Evolutionary conservation across 2,329 filamentous ascomycete genomes (phyloP).

Genomic region (Botrytis paeoniae): DNA sequence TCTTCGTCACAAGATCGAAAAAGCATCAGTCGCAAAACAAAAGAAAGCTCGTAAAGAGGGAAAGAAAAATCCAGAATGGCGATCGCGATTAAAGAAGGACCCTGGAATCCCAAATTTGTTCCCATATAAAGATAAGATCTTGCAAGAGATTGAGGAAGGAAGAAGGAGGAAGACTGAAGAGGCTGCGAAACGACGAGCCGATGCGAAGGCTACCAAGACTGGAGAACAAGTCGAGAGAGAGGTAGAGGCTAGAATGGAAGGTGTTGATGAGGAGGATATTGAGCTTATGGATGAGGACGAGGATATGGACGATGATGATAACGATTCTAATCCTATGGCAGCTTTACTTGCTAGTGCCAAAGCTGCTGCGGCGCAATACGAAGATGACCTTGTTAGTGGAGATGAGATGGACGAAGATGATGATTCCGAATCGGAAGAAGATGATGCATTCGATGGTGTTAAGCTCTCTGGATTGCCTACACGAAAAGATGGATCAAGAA

Average conservation of each 20-base stretch:
- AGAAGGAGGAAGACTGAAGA: slow-evolving; percentile 80
- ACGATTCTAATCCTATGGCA: slow-evolving; percentile 83
- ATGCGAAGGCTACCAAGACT: slow-evolving; percentile 65
- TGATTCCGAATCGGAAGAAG: slow-evolving; percentile 45
- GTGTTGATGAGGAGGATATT: slow-evolving; percentile 47
- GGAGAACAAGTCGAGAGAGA: slow-evolving; percentile 46
- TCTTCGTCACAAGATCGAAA: slow-evolving; percentile 93
- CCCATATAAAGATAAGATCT: slow-evolving; percentile 93
- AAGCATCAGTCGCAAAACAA: slow-evolving; percentile 85
- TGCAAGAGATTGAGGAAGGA: slow-evolving; percentile 91
- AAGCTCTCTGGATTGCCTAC: slow-evolving; percentile 53
- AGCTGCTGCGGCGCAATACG: slow-evolving; percentile 73
- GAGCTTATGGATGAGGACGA: slow-evolving; percentile 51
- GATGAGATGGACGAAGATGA: slow-evolving; percentile 57
- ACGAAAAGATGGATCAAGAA: slow-evolving; percentile 64
- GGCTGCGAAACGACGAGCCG: slow-evolving; percentile 64
- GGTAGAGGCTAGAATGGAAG: slow-evolving; percentile 45
- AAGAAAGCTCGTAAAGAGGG: slow-evolving; percentile 82
- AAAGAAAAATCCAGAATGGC: slow-evolving; percentile 98
- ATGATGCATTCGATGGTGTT: slow-evolving; percentile 48
- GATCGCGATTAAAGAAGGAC: slow-evolving; percentile 92
- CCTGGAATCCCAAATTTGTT: slow-evolving; percentile 96
- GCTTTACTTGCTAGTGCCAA: slow-evolving; percentile 83
- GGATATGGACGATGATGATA: slow-evolving; percentile 57
- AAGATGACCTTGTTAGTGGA: slow-evolving; percentile 45